Evolutionary conservation across 2,329 filamentous ascomycete genomes (phyloP), one percentile per base, ranked within the genome.

Genomic region (Fusarium fracticaudum): DNA sequence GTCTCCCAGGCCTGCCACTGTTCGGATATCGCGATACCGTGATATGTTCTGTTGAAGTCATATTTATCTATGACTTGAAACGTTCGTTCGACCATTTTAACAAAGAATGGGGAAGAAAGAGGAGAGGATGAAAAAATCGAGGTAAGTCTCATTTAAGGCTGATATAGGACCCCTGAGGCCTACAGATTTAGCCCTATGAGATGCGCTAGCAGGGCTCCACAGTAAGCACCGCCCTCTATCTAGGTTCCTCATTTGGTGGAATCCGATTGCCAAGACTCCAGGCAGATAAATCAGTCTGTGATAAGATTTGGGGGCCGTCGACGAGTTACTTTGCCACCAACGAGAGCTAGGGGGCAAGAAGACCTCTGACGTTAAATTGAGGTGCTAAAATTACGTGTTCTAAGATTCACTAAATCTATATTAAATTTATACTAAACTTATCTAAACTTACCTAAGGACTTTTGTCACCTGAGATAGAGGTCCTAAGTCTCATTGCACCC

Each of bases 1-100:
- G 53, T 45, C 59, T 67, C 51, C 65, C 65, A 67, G 2, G 40
- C 53, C 6, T 67, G 63, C 65, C 65, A 67, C 35, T 60, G 31
- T 10, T 50, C 40, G 1, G 61, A 33, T 14, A 67, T 66, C 8
- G 14, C 14, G 0, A 44, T 43, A 0, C 18, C 64, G 9, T 65
- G 24, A 6, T 67, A 58, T 6, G 26, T 38, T 18, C 48, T 44
- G 10, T 40, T 17, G 11, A 64, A 37, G 3, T 45, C 7, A n/a
- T 48, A 58, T 3, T 38, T 26, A 7, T 37, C 18, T 14, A 67
- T 38, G 1, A 65, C 11, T 2, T 20, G 17, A 2, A 65, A 66
- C 2, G 11, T 67, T 22, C 64, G 31, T 8, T 67, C 11, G 3
- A 38, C 6, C 60, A 67, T 67, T 43, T 66, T 44, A 8, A 12